phyloP scores from a whole-genome alignment of 2,329 filamentous ascomycete species.

The Colletotrichum caudatum region DNA sequence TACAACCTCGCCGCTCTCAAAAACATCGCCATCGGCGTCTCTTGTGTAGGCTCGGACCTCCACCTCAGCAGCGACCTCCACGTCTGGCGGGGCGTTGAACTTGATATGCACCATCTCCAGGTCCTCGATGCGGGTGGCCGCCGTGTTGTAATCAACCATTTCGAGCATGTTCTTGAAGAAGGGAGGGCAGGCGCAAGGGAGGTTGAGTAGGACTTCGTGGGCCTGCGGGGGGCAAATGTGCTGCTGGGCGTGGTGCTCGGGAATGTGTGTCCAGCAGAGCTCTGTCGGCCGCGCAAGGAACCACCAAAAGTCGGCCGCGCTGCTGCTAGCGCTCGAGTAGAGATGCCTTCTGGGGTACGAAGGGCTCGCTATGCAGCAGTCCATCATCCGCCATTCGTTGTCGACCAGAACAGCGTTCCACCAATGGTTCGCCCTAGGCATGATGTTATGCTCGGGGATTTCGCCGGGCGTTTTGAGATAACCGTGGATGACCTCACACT shows the following conservation, averaged over 20 bases:
- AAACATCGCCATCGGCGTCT: slow-evolving; percentile 90
- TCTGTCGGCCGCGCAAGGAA: slow-evolving; percentile 92
- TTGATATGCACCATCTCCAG: slow-evolving; percentile 94
- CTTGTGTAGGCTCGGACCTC: slow-evolving; percentile 84
- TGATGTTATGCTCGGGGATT: slow-evolving; percentile 79
- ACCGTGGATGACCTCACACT: slow-evolving; percentile 87
- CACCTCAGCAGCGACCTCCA: slow-evolving; percentile 93
- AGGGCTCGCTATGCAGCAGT: slow-evolving; percentile 90
- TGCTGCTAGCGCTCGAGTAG: slow-evolving; percentile 79
- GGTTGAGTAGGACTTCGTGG: slow-evolving; percentile 84
- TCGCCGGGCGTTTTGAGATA: slow-evolving; percentile 94
- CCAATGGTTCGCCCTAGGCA: slow-evolving; percentile 94
- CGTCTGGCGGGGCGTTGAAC: slow-evolving; percentile 86
- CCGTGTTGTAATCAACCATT: slow-evolving; percentile 92
- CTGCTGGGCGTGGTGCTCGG: slow-evolving; percentile 87
- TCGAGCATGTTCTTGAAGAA: slow-evolving; percentile 87
- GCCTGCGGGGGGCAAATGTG: slow-evolving; percentile 91
- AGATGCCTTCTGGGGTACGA: slow-evolving; percentile 84
- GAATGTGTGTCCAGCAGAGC: slow-evolving; percentile 95
- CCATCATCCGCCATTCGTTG: slow-evolving; percentile 95
- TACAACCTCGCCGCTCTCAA: slow-evolving; percentile 89
- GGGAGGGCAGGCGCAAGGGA: slow-evolving; percentile 86
- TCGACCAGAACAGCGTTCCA: slow-evolving; percentile 97
- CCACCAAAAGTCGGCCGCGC: slow-evolving; percentile 87
- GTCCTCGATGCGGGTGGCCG: slow-evolving; percentile 85